phyloP scores from a whole-genome alignment of 805 yeast species.

The Teunomyces funiuensis region DNA sequence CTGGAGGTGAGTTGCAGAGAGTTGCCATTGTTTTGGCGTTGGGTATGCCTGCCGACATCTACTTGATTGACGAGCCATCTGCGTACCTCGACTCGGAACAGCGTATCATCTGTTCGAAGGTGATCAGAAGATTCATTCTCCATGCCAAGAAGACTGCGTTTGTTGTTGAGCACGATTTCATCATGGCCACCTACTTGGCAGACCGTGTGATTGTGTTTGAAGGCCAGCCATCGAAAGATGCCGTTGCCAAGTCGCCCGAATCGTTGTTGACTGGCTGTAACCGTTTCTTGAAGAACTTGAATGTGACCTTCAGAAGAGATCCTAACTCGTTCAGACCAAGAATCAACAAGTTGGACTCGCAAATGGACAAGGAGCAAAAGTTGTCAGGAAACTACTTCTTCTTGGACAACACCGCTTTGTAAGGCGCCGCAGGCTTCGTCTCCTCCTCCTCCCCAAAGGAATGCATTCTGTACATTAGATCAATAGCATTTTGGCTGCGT shows the following conservation, averaged over 20 bases:
- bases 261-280: slow-evolving; percentile 95
- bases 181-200: slow-evolving; percentile 99
- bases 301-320: slow-evolving; percentile 98
- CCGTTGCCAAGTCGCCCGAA: slow-evolving; percentile 87
- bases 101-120: slow-evolving; percentile 98
- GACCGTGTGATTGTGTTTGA: slow-evolving; percentile 98
- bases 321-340: slow-evolving; percentile 98
- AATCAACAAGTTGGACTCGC: slow-evolving; percentile 95
- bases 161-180: slow-evolving; percentile 99
- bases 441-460: background rate
- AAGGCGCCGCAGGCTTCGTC: slow-evolving; percentile 10
- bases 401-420: slow-evolving; percentile 64
- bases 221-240: slow-evolving; percentile 86
- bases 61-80: slow-evolving; percentile 97
- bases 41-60: slow-evolving; percentile 94
- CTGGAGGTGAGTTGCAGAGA: slow-evolving; percentile 99
- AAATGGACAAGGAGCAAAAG: slow-evolving; percentile 99
- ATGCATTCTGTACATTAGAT: slow-evolving; percentile 11
- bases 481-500: slow-evolving; percentile 11
- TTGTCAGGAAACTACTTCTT: slow-evolving; percentile 90
- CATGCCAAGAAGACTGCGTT: slow-evolving; percentile 99
- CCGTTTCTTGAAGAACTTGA: slow-evolving; percentile 92
- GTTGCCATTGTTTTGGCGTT: slow-evolving; percentile 95
- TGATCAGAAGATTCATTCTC: slow-evolving; percentile 91
- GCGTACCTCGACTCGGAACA: slow-evolving; percentile 99